phyloP scores from a whole-genome alignment of 805 yeast genomes.

The Monosporozyma servazzii region DNA sequence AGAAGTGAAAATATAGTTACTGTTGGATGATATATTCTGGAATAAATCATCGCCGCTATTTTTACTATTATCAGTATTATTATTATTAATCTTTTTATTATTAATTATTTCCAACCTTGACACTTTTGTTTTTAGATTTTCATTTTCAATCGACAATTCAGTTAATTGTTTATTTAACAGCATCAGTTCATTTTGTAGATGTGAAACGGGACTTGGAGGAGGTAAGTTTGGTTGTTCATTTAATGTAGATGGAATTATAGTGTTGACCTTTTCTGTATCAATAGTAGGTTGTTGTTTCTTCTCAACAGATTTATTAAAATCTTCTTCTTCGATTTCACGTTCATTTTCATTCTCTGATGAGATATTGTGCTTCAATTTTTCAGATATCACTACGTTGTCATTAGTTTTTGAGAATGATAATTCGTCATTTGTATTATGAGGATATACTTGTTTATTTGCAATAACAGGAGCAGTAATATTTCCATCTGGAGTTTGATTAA shows the following conservation, averaged over 20 bases:
- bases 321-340: not conserved
- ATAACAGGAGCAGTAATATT: not conserved
- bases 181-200: constrained; percentile 19
- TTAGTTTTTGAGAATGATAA: not conserved
- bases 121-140: constrained; percentile 30
- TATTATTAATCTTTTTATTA: constrained; percentile 7
- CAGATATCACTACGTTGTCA: not conserved
- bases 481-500: not conserved
- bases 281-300: not conserved
- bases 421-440: not conserved
- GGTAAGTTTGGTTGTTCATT: not conserved
- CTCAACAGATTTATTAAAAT: not conserved
- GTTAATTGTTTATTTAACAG: constrained; percentile 20
- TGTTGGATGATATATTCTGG: not conserved
- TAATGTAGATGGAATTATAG: not conserved
- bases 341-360: not conserved
- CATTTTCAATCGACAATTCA: constrained; percentile 27
- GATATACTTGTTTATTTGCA: not conserved
- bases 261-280: not conserved
- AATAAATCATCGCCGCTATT: not conserved
- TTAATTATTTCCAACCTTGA: constrained; percentile 41
- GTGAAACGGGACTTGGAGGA: not conserved
- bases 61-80: not conserved
- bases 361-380: not conserved
- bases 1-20: not conserved